Conservation (phyloP, 768 basidiomycete genomes). For the Terana coerulea region DNA sequence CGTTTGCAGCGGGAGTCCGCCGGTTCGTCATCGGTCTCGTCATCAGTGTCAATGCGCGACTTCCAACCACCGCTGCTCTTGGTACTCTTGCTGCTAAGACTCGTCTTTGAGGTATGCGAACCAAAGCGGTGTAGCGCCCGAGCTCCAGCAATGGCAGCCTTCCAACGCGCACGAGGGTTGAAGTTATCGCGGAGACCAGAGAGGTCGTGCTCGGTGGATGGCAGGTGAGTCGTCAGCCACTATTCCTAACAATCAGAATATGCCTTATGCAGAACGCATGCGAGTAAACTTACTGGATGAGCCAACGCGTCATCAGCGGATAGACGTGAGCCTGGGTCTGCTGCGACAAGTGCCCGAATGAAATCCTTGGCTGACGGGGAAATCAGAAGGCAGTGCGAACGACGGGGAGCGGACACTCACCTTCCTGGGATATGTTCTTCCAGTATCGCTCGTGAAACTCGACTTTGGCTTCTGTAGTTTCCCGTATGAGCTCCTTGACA, state of each 20-base stretch:
- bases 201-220: slow-evolving; percentile 74
- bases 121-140: slow-evolving; percentile 32
- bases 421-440: slow-evolving; percentile 81
- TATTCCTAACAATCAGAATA: slow-evolving; percentile 22
- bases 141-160: slow-evolving; percentile 57
- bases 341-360: slow-evolving; percentile 64
- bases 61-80: slow-evolving; percentile 34
- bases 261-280: neutral
- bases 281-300: slow-evolving; percentile 49
- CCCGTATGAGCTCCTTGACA: slow-evolving; percentile 65
- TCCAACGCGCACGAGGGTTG: slow-evolving; percentile 71
- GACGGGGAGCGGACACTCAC: slow-evolving; percentile 35
- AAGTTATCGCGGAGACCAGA: slow-evolving; percentile 80
- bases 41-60: slow-evolving; percentile 25
- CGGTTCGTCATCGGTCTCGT: slow-evolving; percentile 31
- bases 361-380: slow-evolving; percentile 71
- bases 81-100: slow-evolving; percentile 24
- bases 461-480: slow-evolving; percentile 82
- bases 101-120: slow-evolving; percentile 18
- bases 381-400: neutral
- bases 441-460: slow-evolving; percentile 95
- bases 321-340: slow-evolving; percentile 67
- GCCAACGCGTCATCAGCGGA: slow-evolving; percentile 69
- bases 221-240: slow-evolving; percentile 71
- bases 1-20: slow-evolving; percentile 13